These are phyloP conservation scores for Sugiyamaella japonica DNA, from an alignment of 1,139 yeast species.

Conservation along the genomic window DNA sequence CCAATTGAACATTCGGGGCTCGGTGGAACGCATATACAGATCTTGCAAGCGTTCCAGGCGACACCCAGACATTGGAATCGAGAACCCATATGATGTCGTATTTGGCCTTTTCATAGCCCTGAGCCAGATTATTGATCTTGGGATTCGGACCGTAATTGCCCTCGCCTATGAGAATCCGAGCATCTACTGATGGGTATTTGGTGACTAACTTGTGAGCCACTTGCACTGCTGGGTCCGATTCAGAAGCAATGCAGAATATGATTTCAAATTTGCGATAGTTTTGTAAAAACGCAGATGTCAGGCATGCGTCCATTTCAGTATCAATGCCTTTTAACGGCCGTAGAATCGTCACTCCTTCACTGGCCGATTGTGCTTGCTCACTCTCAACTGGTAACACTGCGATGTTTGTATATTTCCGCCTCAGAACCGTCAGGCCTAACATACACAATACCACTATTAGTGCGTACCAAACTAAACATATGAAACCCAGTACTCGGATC, in stretches of 20 bases:
- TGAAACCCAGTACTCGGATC: conserved; percentile 17
- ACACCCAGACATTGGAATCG: conserved; percentile 84
- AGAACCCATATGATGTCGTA: conserved; percentile 82
- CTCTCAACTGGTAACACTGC: background rate
- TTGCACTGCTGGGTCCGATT: conserved; percentile 63
- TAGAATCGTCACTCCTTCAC: conserved; percentile 68
- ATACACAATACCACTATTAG: conserved; percentile 20
- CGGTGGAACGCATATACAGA: conserved; percentile 59
- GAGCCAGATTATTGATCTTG: conserved; percentile 78
- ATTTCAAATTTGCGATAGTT: conserved; percentile 71
- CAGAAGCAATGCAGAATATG: conserved; percentile 70
- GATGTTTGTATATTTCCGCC: conserved; percentile 12
- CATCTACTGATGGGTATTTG: conserved; percentile 58
- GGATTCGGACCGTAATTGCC: conserved; percentile 79
- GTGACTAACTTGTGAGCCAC: conserved; percentile 53
- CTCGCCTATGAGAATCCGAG: conserved; percentile 55
- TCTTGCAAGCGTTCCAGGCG: conserved; percentile 62
- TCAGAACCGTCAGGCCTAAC: conserved; percentile 22
- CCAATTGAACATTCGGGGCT: conserved; percentile 54
- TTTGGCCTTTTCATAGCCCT: conserved; percentile 68
- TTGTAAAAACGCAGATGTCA: conserved; percentile 68
- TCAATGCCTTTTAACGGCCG: conserved; percentile 87
- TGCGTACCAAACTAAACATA: conserved; percentile 25
- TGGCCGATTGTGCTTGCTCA: conserved; percentile 5
- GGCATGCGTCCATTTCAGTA: conserved; percentile 67